Evolutionary conservation across 2,329 filamentous ascomycete genomes (phyloP).

Genomic region (Saccharata proteae): DNA sequence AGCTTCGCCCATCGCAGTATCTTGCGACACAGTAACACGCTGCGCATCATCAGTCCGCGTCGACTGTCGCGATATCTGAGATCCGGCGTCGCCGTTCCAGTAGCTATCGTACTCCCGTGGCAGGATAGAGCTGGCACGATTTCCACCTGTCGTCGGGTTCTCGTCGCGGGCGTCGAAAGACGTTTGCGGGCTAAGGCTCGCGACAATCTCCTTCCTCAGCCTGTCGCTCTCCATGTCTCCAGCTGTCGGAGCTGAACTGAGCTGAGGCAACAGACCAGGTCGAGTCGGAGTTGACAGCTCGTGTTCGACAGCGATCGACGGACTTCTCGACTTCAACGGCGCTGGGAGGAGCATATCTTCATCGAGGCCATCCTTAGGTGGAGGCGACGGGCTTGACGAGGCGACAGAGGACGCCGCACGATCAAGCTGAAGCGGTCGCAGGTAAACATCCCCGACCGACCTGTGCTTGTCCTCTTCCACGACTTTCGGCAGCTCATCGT

Average conservation of each 20-base stretch:
- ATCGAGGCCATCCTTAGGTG: conserved; percentile 16
- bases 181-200: conserved; percentile 44
- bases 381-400: conserved; percentile 30
- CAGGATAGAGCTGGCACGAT: conserved; percentile 51
- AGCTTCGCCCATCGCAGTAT: conserved; percentile 1
- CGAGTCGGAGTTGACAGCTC: conserved; percentile 13
- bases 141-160: no score
- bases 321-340: conserved; percentile 20
- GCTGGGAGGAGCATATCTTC: conserved; percentile 19
- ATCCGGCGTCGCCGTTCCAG: conserved; percentile 39
- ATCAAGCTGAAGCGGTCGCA: conserved; percentile 27
- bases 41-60: conserved; percentile 2
- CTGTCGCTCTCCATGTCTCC: conserved; percentile 58
- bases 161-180: no score
- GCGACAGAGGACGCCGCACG: conserved; percentile 21
- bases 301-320: conserved; percentile 1
- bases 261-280: conserved; percentile 18
- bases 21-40: conserved; percentile 2
- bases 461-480: conserved; percentile 8
- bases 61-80: no score
- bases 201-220: conserved; percentile 62
- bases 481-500: background rate
- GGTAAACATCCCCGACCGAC: conserved; percentile 22
- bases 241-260: conserved; percentile 40
- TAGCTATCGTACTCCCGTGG: conserved; percentile 58